A percentile compares a stretch with the other conserved stretches of the same genome.
Conservation (phyloP, 78 protist genomes). For the Protostelium mycophagum region DNA sequence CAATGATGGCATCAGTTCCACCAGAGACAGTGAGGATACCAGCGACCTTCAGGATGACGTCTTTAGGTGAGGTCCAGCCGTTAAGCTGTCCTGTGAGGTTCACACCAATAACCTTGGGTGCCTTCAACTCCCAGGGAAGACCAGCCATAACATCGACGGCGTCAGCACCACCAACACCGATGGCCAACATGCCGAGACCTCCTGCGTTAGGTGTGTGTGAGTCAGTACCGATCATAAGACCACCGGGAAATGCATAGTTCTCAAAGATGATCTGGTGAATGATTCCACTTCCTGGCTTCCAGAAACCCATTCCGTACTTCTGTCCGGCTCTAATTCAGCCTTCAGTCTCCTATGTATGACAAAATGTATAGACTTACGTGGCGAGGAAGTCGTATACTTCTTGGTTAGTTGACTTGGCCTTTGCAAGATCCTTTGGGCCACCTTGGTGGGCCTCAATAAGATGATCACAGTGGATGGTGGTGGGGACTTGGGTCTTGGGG, state of each 20-base stretch:
- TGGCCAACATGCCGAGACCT: constrained; percentile 81
- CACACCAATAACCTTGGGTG: constrained; percentile 95
- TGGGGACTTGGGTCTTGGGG: constrained; percentile 86
- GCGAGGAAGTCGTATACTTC: constrained; percentile 92
- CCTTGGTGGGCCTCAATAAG: constrained; percentile 85
- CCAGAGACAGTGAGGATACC: constrained; percentile 85
- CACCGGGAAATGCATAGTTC: constrained; percentile 95
- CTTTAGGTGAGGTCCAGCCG: constrained; percentile 91
- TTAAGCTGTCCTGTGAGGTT: constrained; percentile 77
- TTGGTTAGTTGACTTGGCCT: constrained; percentile 66
- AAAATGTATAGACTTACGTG: background rate
- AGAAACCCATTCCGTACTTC: constrained; percentile 89
- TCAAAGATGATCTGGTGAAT: constrained; percentile 95
- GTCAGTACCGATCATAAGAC: constrained; percentile 88
- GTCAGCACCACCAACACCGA: constrained; percentile 96
- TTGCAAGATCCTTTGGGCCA: constrained; percentile 58
- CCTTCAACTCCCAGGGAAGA: constrained; percentile 92
- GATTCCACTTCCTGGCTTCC: constrained; percentile 94
- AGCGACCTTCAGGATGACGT: constrained; percentile 89
- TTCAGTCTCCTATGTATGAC: background rate
- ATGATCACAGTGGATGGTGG: constrained; percentile 95
- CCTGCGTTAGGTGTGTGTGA: constrained; percentile 93
- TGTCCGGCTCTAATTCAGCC: constrained; percentile 20
- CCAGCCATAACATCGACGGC: constrained; percentile 96
- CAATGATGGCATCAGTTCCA: constrained; percentile 91